A percentile compares a stretch with the other conserved stretches of the same genome.
Evolutionary conservation across 805 yeast species (phyloP).

Genomic region (Priceomyces carsonii): DNA sequence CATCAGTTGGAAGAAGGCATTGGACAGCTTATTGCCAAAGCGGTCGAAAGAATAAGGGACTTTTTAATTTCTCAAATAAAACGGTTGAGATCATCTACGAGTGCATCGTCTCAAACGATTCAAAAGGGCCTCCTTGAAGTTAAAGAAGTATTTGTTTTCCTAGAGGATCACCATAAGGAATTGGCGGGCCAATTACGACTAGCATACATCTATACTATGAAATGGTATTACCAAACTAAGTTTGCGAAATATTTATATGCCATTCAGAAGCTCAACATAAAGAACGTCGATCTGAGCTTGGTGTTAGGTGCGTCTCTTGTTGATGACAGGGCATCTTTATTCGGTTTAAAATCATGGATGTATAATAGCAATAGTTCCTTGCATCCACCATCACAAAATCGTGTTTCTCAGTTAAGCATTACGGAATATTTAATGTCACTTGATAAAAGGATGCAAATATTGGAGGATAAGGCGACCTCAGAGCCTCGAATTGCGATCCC

Average conservation of each 20-base stretch:
- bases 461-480: slow-evolving; percentile 40
- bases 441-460: slow-evolving; percentile 60
- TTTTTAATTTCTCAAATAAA: slow-evolving; percentile 66
- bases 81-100: slow-evolving; percentile 55
- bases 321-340: slow-evolving; percentile 19
- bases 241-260: slow-evolving; percentile 78
- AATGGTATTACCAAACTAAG: slow-evolving; percentile 85
- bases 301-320: slow-evolving; percentile 50
- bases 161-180: slow-evolving; percentile 53
- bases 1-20: slow-evolving; percentile 37
- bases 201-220: slow-evolving; percentile 87
- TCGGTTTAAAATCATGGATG: slow-evolving; percentile 29
- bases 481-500: slow-evolving; percentile 64
- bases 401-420: slow-evolving; percentile 21
- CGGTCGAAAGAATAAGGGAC: slow-evolving; percentile 76
- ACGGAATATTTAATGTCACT: slow-evolving; percentile 55
- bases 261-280: slow-evolving; percentile 60
- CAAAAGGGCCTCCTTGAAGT: slow-evolving; percentile 66
- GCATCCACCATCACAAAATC: slow-evolving; percentile 3
- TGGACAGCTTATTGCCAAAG: slow-evolving; percentile 56
- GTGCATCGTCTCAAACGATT: slow-evolving; percentile 68
- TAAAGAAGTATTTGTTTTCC: slow-evolving; percentile 60
- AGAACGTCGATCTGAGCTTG: slow-evolving; percentile 54
- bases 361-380: slow-evolving; percentile 8
- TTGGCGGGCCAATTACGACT: slow-evolving; percentile 71